Percentiles rank a stretch among this genome's conserved stretches.
These are phyloP conservation scores for Nephelium lappaceum DNA, from an alignment of 345 rosid species.

Conservation along the genomic window DNA sequence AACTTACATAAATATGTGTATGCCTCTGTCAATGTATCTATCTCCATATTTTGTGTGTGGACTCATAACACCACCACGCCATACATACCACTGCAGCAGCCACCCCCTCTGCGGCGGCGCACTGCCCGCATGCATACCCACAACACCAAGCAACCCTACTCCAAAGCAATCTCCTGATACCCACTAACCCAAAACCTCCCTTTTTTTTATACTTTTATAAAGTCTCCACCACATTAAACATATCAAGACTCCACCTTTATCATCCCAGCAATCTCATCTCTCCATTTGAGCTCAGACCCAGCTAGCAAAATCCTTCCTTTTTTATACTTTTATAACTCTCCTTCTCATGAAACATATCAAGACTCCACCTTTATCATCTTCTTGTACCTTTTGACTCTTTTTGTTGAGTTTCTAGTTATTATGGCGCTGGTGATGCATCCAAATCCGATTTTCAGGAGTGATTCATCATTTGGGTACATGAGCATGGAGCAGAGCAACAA, in stretches of 20 bases:
- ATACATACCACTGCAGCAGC: neutral
- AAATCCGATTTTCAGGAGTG: neutral
- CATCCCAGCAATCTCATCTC: too few relatives aligned
- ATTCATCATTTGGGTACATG: slow-evolving; percentile 1
- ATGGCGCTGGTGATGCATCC: slow-evolving; percentile 12
- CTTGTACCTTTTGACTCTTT: neutral
- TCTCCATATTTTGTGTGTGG: neutral
- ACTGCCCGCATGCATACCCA: neutral
- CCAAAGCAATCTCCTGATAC: neutral
- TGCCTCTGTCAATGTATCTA: neutral
- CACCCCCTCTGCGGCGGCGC: slow-evolving; percentile 23
- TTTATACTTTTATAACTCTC: too few relatives aligned
- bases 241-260: too few relatives aligned
- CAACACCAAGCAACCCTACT: slow-evolving; percentile 9
- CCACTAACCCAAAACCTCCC: neutral
- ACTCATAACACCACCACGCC: neutral
- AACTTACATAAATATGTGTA: neutral
- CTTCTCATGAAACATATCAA: too few relatives aligned
- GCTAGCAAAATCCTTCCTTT: too few relatives aligned
- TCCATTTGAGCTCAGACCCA: too few relatives aligned
- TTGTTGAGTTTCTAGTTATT: neutral
- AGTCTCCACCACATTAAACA: too few relatives aligned
- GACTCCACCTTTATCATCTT: too few relatives aligned
- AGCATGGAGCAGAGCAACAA: slow-evolving; percentile 18
- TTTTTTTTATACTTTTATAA: too few relatives aligned